These are phyloP conservation scores for Baorangia bicolor DNA, from an alignment of 768 basidiomycete species.

Conservation along the genomic window DNA sequence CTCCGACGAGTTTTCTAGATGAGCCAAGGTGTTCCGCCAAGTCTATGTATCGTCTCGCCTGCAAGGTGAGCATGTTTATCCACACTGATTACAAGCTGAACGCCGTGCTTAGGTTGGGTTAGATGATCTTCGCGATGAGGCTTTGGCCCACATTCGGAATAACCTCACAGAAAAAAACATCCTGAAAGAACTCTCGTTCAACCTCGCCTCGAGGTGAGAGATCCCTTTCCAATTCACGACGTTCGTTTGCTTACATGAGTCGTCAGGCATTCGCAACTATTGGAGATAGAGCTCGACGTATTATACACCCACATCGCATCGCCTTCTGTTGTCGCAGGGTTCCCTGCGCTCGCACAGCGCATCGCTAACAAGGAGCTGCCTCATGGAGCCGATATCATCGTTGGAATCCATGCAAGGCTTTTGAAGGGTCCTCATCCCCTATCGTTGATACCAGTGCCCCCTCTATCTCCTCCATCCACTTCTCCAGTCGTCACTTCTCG, in stretches of 20 bases:
- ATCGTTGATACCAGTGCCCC: not conserved
- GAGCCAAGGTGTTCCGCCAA: conserved; percentile 38
- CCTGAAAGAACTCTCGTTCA: conserved; percentile 21
- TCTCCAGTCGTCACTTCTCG: not conserved
- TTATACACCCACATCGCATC: conserved; percentile 20
- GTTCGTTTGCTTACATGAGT: not conserved
- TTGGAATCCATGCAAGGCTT: conserved; percentile 21
- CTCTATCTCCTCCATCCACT: not conserved
- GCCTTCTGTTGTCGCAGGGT: conserved; percentile 4
- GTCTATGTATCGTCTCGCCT: conserved; percentile 44
- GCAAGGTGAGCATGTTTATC: conserved; percentile 29
- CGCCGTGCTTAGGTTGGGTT: conserved; percentile 18
- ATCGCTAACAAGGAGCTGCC: conserved; percentile 16
- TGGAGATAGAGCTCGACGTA: conserved; percentile 27
- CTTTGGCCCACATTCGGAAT: conserved; percentile 16
- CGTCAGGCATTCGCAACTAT: conserved; percentile 14
- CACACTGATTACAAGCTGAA: not conserved
- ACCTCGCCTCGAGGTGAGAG: conserved; percentile 18
- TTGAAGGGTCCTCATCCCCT: conserved; percentile 4
- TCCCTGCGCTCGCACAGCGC: conserved; percentile 12
- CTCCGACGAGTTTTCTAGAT: not conserved
- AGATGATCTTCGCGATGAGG: conserved; percentile 13
- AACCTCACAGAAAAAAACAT: conserved; percentile 25
- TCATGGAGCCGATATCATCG: conserved; percentile 25
- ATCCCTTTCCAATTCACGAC: not conserved